Evolutionary conservation across 2,329 filamentous ascomycete genomes (phyloP), one percentile per base, ranked within the genome.

Genomic region (Paraconiothyrium sp.): DNA sequence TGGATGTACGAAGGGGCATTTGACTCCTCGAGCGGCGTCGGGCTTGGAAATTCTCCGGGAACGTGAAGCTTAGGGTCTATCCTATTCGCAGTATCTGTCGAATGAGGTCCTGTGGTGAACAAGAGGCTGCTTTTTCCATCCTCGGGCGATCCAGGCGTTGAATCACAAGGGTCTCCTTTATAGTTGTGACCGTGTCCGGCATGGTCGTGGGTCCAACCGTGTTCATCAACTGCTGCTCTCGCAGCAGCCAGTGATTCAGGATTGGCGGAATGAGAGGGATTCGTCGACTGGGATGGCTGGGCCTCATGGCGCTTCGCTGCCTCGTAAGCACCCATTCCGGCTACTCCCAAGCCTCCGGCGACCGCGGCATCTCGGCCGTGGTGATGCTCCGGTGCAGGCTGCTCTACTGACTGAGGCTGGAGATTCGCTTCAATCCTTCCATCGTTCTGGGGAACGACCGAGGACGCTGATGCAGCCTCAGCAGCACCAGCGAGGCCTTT

Each of bases 11-110:
- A 72, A n/a, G 73, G 67, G n/a, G 67, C 65, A 50, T 66, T 55
- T 20, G 63, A 58, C 50, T 76, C 72, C 4, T 73, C 72, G 8
- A 67, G 60, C 14, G 75, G 73, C 1, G 76, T 77, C 1, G 71
- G 66, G n/a, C 66, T 67, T 2, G 74, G 72, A 37, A 72, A 78
- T 22, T 71, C 74, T 20, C 77, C 76, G 13, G 77, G 76, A 39
- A 78, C 67, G 48, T 77, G 75, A 9, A 74, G 66, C 78, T 55
- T 79, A 32, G 57, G 57, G n/a, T 63, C 61, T 3, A 54, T 43
- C 37, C 57, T 57, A 58, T 76, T 76, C 1, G 70, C 74, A 3
- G 69, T 73, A 57, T 65, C 72, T 57, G 64, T 78, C 27, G 57
- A 43, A 59, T 77, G 74, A n/a, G 73, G 73, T 8, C 75, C 73